Evolutionary conservation across 441 rosid genomes (phyloP).

Genomic region (Bocquillonia castaneifolia): DNA sequence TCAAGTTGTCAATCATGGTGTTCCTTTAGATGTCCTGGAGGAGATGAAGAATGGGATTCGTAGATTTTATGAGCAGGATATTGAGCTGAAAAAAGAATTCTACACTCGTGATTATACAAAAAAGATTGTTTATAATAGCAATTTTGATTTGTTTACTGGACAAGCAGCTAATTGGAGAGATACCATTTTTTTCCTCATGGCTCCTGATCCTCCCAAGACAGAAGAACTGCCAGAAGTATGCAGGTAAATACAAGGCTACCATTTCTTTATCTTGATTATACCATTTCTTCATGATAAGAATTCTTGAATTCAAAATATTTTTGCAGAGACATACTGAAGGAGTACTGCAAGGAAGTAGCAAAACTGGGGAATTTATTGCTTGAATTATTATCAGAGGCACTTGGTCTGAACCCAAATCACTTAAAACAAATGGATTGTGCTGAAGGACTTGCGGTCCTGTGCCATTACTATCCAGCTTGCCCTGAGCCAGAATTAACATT

Average conservation of each 20-base stretch:
- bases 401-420: slow-evolving; percentile 42
- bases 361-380: slow-evolving; percentile 32
- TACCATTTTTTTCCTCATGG: slow-evolving; percentile 11
- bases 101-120: slow-evolving; percentile 18
- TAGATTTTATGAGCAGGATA: slow-evolving; percentile 33
- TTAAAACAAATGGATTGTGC: slow-evolving; percentile 42
- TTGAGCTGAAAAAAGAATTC: slow-evolving; percentile 27
- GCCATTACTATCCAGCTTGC: slow-evolving; percentile 60
- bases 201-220: slow-evolving; percentile 20
- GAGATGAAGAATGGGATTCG: slow-evolving; percentile 21
- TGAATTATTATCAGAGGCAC: slow-evolving; percentile 51
- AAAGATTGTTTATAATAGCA: slow-evolving; percentile 24
- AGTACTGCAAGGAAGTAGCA: slow-evolving; percentile 36
- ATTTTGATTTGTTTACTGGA: slow-evolving; percentile 23
- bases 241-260: slow-evolving; percentile 20
- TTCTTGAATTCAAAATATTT: neutral
- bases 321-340: slow-evolving; percentile 40
- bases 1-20: slow-evolving; percentile 36
- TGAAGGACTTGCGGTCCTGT: slow-evolving; percentile 29
- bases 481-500: slow-evolving; percentile 55
- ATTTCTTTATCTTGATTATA: neutral
- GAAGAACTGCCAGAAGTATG: slow-evolving; percentile 26
- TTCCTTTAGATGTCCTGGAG: slow-evolving; percentile 23
- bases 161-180: slow-evolving; percentile 37
- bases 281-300: neutral